Base-by-base conservation (phyloP, 805 yeast genomes). In the Suhomyces sp. region DNA sequence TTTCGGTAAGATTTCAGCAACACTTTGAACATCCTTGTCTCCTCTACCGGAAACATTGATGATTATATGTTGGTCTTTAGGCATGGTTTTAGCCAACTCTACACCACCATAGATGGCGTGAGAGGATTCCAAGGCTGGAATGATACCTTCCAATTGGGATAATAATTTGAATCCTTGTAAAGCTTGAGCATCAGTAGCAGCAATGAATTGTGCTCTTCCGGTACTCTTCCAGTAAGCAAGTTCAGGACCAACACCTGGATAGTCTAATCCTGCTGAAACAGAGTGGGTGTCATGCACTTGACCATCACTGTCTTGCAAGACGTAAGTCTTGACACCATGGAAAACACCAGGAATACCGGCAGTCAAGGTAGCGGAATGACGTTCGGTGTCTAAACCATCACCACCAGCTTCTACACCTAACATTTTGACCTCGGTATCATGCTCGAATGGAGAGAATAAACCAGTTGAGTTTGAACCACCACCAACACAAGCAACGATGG, bases 201-300 rank as follows among this genome's bases (percentile, higher is more conserved):
- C 96, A 46, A 86, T 72, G 66, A 93, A 94, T 52, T 87, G 78
- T 7, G 96, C 99, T 66, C 99, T 85, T 26, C 97, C 97, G 56
- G 87, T 86, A 51, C 87, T 86, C 72, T 93, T 93, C 98, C 98
- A 94, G 68, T 80, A 83, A 2, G 98, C 96, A 61, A 94, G 80
- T 74, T 94, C 98, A 31, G 99, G 99, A 45, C 99, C 99, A 46
- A 94, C 99, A 73, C 97, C 99, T 24, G 99, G 99, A 70, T 94
- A 94, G 73, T 94, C 99, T 64, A 94, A 80, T 60, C 99, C 99
- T 40, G 99, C 99, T 58, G 97, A 90, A 38, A 94, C 96, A 22
- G 98, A 93, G 70, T 94, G 98, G 9, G 99, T 94, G 67, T 94
- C 99, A 60, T 88, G 96, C 54, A 94, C 90, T 76, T 94, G 99